Percentiles rank a stretch among this genome's conserved stretches.
Evolutionary conservation across 495 filamentous ascomycete species (phyloP).

Genomic region (Neurospora sp.): DNA sequence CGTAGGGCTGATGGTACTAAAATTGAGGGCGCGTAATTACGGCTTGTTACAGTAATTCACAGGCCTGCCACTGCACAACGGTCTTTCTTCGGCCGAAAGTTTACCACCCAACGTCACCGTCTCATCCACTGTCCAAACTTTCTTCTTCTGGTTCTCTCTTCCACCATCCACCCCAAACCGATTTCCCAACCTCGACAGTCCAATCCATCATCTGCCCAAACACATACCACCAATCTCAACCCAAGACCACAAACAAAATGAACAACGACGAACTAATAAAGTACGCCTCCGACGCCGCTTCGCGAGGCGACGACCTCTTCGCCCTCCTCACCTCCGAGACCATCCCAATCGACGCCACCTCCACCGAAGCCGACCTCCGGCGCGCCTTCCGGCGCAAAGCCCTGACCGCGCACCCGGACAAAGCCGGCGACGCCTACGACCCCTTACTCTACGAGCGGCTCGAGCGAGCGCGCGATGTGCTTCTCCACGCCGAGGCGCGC

Average conservation of each 20-base stretch:
- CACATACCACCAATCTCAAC: background rate
- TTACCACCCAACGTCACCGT: background rate
- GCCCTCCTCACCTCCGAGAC: slow-evolving; percentile 21
- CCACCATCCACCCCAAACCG: background rate
- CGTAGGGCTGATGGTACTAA: background rate
- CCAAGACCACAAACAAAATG: slow-evolving; percentile 4
- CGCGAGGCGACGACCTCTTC: slow-evolving; percentile 33
- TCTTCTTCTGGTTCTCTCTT: background rate
- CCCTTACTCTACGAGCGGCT: slow-evolving; percentile 35
- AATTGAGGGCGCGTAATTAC: background rate
- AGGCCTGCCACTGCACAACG: background rate
- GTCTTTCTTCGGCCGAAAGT: background rate
- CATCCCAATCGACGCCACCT: slow-evolving; percentile 23
- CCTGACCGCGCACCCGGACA: slow-evolving; percentile 43
- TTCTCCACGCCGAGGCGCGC: slow-evolving; percentile 27
- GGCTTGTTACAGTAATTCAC: background rate
- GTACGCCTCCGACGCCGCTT: slow-evolving; percentile 32
- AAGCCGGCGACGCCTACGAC: slow-evolving; percentile 36
- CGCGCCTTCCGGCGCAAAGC: slow-evolving; percentile 35
- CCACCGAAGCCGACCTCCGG: slow-evolving; percentile 33
- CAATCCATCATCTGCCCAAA: background rate
- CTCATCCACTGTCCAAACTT: background rate
- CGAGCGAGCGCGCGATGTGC: slow-evolving; percentile 36
- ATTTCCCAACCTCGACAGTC: background rate
- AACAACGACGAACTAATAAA: slow-evolving; percentile 28